A percentile compares a stretch with the other conserved stretches of the same genome.
These are phyloP conservation scores for Colletotrichum echinochloae DNA, from an alignment of 2,329 filamentous ascomycete genomes.

Conservation along the genomic window DNA sequence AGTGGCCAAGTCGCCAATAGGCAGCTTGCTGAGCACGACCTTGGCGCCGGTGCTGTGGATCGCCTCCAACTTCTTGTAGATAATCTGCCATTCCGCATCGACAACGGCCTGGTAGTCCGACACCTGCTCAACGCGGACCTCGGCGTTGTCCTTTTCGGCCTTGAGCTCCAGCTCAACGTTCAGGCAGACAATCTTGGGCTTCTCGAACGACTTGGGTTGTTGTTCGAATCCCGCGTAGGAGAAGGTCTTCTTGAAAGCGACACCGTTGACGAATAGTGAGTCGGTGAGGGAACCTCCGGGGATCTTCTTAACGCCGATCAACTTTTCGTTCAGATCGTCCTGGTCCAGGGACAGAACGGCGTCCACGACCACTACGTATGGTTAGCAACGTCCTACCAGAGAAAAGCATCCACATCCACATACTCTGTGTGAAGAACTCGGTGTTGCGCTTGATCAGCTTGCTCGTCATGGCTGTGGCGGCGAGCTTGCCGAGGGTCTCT, in stretches of 20 bases:
- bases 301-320: conserved; percentile 99
- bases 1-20: conserved; percentile 96
- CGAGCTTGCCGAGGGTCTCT: conserved; percentile 90
- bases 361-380: conserved; percentile 87
- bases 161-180: conserved; percentile 99
- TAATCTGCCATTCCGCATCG: conserved; percentile 99
- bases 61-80: conserved; percentile 98
- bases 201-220: conserved; percentile 93
- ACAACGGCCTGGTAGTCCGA: conserved; percentile 99
- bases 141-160: conserved; percentile 99
- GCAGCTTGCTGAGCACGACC: conserved; percentile 96
- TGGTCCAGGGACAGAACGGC: conserved; percentile 96
- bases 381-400: not conserved
- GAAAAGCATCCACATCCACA: conserved; percentile 45
- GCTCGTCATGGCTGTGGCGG: conserved; percentile 98
- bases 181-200: conserved; percentile 96
- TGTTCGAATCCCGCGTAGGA: conserved; percentile 99
- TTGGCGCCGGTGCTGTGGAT: conserved; percentile 94
- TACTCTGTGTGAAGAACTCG: conserved; percentile 97
- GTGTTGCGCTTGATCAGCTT: conserved; percentile 99
- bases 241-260: conserved; percentile 99
- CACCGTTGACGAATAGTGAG: conserved; percentile 95
- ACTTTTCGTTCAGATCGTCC: conserved; percentile 95
- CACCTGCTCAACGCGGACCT: conserved; percentile 97
- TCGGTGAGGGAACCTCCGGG: conserved; percentile 96